A percentile compares a stretch with the other conserved stretches of the same genome.
phyloP scores from a whole-genome alignment of 1,139 yeast species.

The Geotrichum klebahnii region DNA sequence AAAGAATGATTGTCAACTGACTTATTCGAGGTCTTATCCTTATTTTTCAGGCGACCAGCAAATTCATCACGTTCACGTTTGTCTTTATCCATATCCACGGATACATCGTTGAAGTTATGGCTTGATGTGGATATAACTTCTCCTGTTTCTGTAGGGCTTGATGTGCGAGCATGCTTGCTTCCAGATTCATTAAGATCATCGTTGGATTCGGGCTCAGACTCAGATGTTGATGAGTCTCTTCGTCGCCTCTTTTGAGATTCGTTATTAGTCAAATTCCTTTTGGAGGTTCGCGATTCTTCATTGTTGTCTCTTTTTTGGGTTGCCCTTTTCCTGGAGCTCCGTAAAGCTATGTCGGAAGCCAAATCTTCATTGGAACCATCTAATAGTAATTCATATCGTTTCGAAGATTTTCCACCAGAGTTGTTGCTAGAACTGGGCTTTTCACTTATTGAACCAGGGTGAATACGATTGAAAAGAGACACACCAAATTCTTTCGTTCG shows the following conservation, averaged over 20 bases:
- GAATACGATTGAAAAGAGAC: slow-evolving; percentile 29
- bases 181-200: slow-evolving; percentile 5
- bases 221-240: slow-evolving; percentile 7
- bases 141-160: slow-evolving; percentile 10
- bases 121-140: slow-evolving; percentile 20
- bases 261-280: background rate
- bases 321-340: background rate
- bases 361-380: slow-evolving; percentile 21
- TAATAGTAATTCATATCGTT: slow-evolving; percentile 22
- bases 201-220: slow-evolving; percentile 16
- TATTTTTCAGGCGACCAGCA: slow-evolving; percentile 32
- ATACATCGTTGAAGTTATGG: slow-evolving; percentile 23
- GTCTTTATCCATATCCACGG: slow-evolving; percentile 28
- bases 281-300: background rate
- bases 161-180: background rate
- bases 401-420: slow-evolving; percentile 3
- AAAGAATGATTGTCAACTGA: slow-evolving; percentile 12
- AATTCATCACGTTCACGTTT: slow-evolving; percentile 36
- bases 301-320: background rate
- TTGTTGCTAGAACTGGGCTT: slow-evolving; percentile 11
- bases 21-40: slow-evolving; percentile 26
- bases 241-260: slow-evolving; percentile 7
- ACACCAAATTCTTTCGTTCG: slow-evolving; percentile 29
- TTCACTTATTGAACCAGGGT: slow-evolving; percentile 14
- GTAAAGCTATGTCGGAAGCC: too few relatives aligned